These are phyloP conservation scores for Exserohilum turcica DNA, from an alignment of 2,329 filamentous ascomycete genomes.

Conservation along the genomic window DNA sequence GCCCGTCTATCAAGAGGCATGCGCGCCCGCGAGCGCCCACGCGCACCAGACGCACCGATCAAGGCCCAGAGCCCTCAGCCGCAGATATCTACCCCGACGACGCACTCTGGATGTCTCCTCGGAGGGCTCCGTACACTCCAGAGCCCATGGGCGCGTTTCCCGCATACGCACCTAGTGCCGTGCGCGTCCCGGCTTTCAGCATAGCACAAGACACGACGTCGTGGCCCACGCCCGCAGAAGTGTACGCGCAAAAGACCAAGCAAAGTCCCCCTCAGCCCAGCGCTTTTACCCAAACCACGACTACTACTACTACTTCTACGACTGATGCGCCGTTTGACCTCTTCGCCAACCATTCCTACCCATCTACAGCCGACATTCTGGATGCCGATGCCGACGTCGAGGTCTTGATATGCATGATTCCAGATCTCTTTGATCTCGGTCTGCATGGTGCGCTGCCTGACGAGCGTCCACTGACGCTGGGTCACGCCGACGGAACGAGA, in stretches of 20 bases:
- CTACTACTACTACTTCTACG: neutral
- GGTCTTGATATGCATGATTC: conserved; percentile 8
- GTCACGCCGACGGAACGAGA: conserved; percentile 20
- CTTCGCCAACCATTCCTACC: conserved; percentile 9
- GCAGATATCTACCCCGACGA: conserved; percentile 44
- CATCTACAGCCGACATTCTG: conserved; percentile 14
- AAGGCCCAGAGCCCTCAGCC: conserved; percentile 36
- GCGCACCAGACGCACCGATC: conserved; percentile 32
- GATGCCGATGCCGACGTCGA: conserved; percentile 19
- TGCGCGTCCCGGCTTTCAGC: conserved; percentile 1
- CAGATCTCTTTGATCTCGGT: conserved; percentile 14
- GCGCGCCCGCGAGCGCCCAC: conserved; percentile 11
- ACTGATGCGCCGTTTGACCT: conserved; percentile 3
- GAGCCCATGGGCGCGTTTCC: neutral
- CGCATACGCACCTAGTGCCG: neutral
- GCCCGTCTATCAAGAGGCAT: neutral
- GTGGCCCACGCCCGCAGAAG: conserved; percentile 30
- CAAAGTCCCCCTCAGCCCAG: neutral
- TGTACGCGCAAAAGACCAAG: neutral
- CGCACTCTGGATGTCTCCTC: conserved; percentile 14
- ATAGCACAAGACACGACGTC: neutral
- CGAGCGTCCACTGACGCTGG: conserved; percentile 20
- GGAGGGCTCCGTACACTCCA: neutral
- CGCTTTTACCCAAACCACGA: neutral
- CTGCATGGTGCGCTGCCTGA: conserved; percentile 15